Evolutionary conservation across 2,329 filamentous ascomycete genomes (phyloP), one percentile per base, ranked within the genome.

Genomic region (Hypoxylon sp.): DNA sequence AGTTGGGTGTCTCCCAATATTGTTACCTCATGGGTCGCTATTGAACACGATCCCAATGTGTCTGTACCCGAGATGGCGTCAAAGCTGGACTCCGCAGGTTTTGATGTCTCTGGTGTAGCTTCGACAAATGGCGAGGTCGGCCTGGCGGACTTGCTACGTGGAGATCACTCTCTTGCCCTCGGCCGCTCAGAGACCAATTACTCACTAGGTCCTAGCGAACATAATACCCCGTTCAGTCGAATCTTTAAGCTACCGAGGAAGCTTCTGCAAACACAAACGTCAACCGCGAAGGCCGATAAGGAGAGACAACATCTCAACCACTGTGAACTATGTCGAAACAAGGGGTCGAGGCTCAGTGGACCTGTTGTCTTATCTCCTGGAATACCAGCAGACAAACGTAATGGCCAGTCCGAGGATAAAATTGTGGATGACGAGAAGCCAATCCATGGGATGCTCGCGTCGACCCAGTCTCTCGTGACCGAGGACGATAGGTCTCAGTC

Each of bases 1-100:
- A 81, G 74, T 58, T 88, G 86, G 80, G 85, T 92, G 29, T 90
- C 89, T 67, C 86, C 90, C 64, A 92, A 91, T 69, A 86, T 93
- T 65, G 85, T 93, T 72, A 90, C 89, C 39, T 91, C 91, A 68
- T 83, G 79, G 70, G 81, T 88, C 68, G 81, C 82, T 41, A 75
- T 90, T 69, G 80, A 83, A 73, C 88, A 90, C 77, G 71, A 81
- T 21, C 69, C 83, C 29, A 74, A 78, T n/a, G 77, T 81, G n/a
- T 81, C 83, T 2, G 76, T 81, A 43, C 80, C 81, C 32, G 71
- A 70, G 29, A 82, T 85, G 73, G 76, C 77, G 37, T 69, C 75
- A 5, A 81, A 83, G 21, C 80, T 91, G 16, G 82, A 87, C 59
- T 80, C 83, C 52, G 84, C 83, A 23, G 88, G 87, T 9, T 90